Conservation (phyloP, 2,329 filamentous ascomycete genomes). For the Hypoxylon sp. region DNA sequence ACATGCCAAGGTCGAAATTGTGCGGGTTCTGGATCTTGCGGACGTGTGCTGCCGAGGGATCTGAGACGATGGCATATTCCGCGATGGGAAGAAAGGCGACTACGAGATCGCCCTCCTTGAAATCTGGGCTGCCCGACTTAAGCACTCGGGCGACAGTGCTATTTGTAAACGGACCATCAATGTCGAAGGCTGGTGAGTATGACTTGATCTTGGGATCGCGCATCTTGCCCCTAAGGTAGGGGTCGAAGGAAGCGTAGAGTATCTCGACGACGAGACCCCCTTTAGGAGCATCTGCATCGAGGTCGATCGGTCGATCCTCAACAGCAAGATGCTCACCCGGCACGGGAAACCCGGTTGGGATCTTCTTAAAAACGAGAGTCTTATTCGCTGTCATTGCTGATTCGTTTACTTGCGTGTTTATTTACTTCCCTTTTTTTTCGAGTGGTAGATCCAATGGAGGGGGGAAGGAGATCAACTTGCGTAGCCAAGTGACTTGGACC, state of each 20-base stretch:
- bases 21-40: conserved; percentile 74
- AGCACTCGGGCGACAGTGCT: conserved; percentile 73
- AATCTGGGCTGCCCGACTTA: conserved; percentile 73
- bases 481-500: neutral
- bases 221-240: conserved; percentile 81
- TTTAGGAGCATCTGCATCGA: conserved; percentile 66
- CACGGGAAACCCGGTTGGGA: conserved; percentile 74
- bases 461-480: neutral
- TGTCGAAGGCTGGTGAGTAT: conserved; percentile 71
- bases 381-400: conserved; percentile 71
- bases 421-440: neutral
- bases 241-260: conserved; percentile 79
- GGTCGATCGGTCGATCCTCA: conserved; percentile 73
- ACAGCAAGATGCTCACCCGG: conserved; percentile 75
- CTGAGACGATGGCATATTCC: conserved; percentile 72
- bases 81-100: conserved; percentile 67
- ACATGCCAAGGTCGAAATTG: conserved; percentile 72
- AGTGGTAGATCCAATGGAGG: neutral
- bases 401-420: neutral
- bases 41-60: conserved; percentile 58
- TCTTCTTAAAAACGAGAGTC: conserved; percentile 75
- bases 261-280: conserved; percentile 76
- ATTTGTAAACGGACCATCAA: conserved; percentile 74
- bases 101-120: conserved; percentile 74
- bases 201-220: conserved; percentile 70